Percentiles rank a stretch among this genome's conserved stretches.
Evolutionary conservation across 345 rosid species (phyloP).

Genomic region (Eucalyptus polybractea): DNA sequence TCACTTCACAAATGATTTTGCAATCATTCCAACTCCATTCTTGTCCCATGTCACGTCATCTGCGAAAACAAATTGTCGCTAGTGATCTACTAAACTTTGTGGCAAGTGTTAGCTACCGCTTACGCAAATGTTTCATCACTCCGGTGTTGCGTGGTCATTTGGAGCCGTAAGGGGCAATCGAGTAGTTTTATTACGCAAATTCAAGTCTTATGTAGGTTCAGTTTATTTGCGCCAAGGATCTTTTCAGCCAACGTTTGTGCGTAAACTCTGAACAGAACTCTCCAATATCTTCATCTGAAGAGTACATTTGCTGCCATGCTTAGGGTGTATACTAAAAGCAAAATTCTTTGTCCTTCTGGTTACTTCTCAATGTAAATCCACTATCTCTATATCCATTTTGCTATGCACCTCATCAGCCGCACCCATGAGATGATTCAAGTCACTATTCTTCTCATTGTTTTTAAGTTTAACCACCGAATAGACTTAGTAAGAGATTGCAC

Average conservation of each 20-base stretch:
- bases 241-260: not conserved
- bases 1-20: not conserved
- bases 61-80: not conserved
- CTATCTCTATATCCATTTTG: not conserved
- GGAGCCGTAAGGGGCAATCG: not conserved
- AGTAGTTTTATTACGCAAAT: not conserved
- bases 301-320: not conserved
- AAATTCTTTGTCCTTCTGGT: not conserved
- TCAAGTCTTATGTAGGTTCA: not conserved
- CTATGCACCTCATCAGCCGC: not conserved
- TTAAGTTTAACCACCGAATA: not conserved
- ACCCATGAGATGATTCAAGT: not conserved
- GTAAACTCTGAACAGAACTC: not conserved
- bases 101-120: not conserved
- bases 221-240: not conserved
- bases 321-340: not conserved
- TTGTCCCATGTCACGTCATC: not conserved
- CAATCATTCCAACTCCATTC: not conserved
- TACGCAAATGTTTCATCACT: not conserved
- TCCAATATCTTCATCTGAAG: not conserved
- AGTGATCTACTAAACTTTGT: not conserved
- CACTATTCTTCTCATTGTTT: not conserved
- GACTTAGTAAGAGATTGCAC: not conserved
- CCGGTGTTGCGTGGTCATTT: not conserved
- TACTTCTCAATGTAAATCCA: not conserved